phyloP scores from a whole-genome alignment of 805 yeast species.

The Hanseniaspora occidentalis region DNA sequence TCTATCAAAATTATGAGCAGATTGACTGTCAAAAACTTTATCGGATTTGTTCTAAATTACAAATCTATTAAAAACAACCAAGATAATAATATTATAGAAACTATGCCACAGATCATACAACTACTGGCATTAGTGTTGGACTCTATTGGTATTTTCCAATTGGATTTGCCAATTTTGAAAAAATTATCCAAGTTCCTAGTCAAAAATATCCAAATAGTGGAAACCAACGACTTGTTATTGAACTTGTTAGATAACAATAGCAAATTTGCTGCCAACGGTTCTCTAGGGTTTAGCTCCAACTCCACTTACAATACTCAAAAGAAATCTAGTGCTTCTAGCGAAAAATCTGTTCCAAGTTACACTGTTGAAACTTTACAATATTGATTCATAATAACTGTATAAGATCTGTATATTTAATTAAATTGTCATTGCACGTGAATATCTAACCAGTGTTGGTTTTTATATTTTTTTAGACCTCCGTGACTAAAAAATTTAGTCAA shows the following conservation, averaged over 20 bases:
- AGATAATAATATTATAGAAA: conserved; percentile 6
- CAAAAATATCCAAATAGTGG: conserved; percentile 6
- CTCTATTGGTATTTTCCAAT: conserved; percentile 23
- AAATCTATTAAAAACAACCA: conserved; percentile 12
- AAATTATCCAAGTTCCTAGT: conserved; percentile 6
- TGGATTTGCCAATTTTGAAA: conserved; percentile 11
- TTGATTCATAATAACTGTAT: not conserved
- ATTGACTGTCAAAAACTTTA: conserved; percentile 22
- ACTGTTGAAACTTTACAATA: not conserved
- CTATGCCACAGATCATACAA: conserved; percentile 19
- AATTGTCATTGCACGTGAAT: too few relatives aligned
- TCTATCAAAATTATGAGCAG: conserved; percentile 25
- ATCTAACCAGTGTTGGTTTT: too few relatives aligned
- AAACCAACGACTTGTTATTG: conserved; percentile 4
- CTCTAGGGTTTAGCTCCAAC: not conserved
- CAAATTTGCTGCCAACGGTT: conserved; percentile 6
- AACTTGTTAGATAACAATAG: conserved; percentile 6
- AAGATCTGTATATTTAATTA: too few relatives aligned
- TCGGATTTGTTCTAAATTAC: conserved; percentile 17
- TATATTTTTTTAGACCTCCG: too few relatives aligned
- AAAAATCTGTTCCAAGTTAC: not conserved
- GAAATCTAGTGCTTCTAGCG: not conserved
- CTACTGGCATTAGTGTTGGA: conserved; percentile 22
- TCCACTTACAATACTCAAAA: not conserved
- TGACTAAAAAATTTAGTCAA: too few relatives aligned